Evolutionary conservation across 2,329 filamentous ascomycete species (phyloP), one percentile per base, ranked within the genome.

Genomic region (Ophiognomonia clavigignenti-juglandacearum): DNA sequence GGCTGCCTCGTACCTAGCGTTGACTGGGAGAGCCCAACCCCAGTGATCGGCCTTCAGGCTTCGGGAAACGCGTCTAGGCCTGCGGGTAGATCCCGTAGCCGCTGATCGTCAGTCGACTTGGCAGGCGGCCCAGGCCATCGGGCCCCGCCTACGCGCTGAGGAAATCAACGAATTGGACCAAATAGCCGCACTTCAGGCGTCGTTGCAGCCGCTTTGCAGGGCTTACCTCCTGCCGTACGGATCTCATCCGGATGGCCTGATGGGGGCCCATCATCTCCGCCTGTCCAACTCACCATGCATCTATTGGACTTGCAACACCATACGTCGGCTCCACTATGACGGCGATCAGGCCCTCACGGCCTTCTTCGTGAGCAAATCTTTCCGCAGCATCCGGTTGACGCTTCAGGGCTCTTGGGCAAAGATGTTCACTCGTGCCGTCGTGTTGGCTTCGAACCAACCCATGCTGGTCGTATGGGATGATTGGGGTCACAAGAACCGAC

Each of bases 221-320:
- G 13, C 13, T 31, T 19, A 19, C 10, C 18, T 4, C 37, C n/a
- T 8, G 20, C 31, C 31, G 18, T 16, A 7, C 31, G 31, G 31
- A 18, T 18, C 3, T 16, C 31, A 32, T 23, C 22, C 39, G 1
- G 23, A 19, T 29, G 38, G 7, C 26, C 13, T 31, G 11, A n/a
- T n/a, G n/a, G n/a, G n/a, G n/a, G n/a, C 29, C 5, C 11, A 31
- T 31, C 24, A 23, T 29, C 8, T 23, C 36, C 43, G n/a, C 31
- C 19, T 14, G n/a, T 13, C 29, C 47, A 49, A 23, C 42, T 49
- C 47, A 49, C 36, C 38, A 45, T 47, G 47, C 47, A 43, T 43
- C 5, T 20, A 11, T 22, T 4, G n/a, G 6, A n/a, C n/a, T n/a
- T n/a, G n/a, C n/a, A n/a, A n/a, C n/a, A n/a, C n/a, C n/a, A n/a